phyloP scores from a whole-genome alignment of 768 basidiomycete species.

The Auriscalpium orientale region DNA sequence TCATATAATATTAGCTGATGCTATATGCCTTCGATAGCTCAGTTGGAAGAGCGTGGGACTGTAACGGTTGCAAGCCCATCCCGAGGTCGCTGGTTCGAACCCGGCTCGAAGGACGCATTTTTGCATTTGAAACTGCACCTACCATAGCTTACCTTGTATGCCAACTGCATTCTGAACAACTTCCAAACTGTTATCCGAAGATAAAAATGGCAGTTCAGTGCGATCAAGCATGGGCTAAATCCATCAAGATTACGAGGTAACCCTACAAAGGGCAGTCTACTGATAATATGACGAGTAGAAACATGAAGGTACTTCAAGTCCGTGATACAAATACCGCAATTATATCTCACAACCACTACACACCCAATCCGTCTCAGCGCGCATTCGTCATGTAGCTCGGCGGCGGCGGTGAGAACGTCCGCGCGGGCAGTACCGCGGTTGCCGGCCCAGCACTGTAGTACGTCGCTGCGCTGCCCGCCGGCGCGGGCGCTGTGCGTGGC shows the following conservation, averaged over 20 bases:
- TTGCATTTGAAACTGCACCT: background rate
- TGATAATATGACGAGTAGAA: background rate
- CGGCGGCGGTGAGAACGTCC: background rate
- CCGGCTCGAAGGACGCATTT: constrained; percentile 1
- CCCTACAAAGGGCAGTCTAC: background rate
- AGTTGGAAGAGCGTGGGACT: constrained; percentile 7
- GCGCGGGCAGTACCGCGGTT: background rate
- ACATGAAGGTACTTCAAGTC: background rate
- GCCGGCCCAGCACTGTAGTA: background rate
- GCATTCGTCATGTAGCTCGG: background rate
- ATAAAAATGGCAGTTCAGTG: background rate
- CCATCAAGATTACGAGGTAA: background rate
- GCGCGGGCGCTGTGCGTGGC: background rate
- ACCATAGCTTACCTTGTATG: no score
- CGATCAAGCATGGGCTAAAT: background rate
- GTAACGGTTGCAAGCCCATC: background rate
- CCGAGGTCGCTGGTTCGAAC: constrained; percentile 5
- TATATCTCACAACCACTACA: background rate
- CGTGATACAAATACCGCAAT: background rate
- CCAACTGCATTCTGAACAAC: no score
- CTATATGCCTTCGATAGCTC: constrained; percentile 1
- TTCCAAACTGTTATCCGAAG: no score
- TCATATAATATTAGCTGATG: no score
- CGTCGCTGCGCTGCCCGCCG: background rate
- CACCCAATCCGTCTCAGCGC: background rate